Percentiles rank a stretch among this genome's conserved stretches.
Conservation (phyloP, 805 yeast genomes). For the Starmera caribaea region DNA sequence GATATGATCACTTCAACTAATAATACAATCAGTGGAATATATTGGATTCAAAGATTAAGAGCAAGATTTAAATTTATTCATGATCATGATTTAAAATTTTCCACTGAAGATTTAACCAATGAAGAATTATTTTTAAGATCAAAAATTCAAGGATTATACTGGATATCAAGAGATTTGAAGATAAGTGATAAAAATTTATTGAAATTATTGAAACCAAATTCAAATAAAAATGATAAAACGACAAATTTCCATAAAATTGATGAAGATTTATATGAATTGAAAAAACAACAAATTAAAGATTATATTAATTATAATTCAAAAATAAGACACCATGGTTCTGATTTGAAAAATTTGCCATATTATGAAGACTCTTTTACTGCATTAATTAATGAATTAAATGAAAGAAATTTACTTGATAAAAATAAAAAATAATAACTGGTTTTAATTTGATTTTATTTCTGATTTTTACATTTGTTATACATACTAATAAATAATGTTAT, state of each 20-base stretch:
- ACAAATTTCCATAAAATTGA: neutral
- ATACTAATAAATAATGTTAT: no score
- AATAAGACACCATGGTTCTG: constrained; percentile 20
- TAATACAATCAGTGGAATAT: constrained; percentile 13
- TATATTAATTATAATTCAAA: constrained; percentile 15
- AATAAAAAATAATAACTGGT: neutral
- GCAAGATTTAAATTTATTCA: constrained; percentile 12
- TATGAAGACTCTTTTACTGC: constrained; percentile 21
- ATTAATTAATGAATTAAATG: constrained; percentile 20
- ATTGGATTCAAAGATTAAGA: constrained; percentile 16
- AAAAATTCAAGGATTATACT: neutral
- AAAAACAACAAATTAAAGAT: constrained; percentile 3
- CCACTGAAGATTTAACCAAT: constrained; percentile 10
- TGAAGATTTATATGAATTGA: neutral
- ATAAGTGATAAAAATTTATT: neutral
- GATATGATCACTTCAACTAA: constrained; percentile 10
- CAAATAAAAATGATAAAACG: neutral
- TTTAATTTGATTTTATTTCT: neutral
- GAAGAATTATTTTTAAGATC: constrained; percentile 6
- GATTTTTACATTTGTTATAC: no score
- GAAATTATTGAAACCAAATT: neutral
- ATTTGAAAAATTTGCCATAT: constrained; percentile 18
- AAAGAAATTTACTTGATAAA: constrained; percentile 11
- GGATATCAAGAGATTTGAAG: neutral
- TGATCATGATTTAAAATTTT: constrained; percentile 6